Conservation (phyloP, 768 basidiomycete species). For the Collybiopsis confluens region DNA sequence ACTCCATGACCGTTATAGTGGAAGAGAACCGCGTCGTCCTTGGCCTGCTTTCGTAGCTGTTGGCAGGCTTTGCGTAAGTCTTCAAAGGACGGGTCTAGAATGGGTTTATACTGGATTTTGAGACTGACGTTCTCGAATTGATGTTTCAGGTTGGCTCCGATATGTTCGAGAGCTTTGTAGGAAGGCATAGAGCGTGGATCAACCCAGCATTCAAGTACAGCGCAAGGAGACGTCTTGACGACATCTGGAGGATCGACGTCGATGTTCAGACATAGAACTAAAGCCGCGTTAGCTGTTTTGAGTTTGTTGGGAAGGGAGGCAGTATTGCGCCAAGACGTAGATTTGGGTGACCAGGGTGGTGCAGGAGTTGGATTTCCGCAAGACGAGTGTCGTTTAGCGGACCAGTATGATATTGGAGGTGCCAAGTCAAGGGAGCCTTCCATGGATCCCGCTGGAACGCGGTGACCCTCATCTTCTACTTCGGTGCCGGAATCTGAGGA, state of each 20-base stretch:
- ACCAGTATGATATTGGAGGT: slow-evolving; percentile 79
- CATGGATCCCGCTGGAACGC: slow-evolving; percentile 33
- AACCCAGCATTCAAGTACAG: slow-evolving; percentile 94
- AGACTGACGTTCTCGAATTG: slow-evolving; percentile 95
- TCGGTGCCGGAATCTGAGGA: slow-evolving; percentile 55
- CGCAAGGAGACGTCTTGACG: slow-evolving; percentile 95
- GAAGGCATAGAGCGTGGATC: slow-evolving; percentile 92
- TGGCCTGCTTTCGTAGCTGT: slow-evolving; percentile 79
- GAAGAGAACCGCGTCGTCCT: slow-evolving; percentile 91
- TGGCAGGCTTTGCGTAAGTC: slow-evolving; percentile 87
- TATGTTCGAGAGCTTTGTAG: slow-evolving; percentile 89
- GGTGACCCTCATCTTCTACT: slow-evolving; percentile 16
- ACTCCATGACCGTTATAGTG: slow-evolving; percentile 99
- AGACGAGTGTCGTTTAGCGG: slow-evolving; percentile 85
- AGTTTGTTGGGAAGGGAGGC: slow-evolving; percentile 77
- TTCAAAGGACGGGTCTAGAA: slow-evolving; percentile 92
- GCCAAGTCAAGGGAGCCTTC: slow-evolving; percentile 35
- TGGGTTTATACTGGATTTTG: slow-evolving; percentile 91
- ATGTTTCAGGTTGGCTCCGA: slow-evolving; percentile 87
- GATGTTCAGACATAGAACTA: slow-evolving; percentile 93
- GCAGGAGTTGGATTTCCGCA: slow-evolving; percentile 81
- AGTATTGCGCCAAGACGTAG: slow-evolving; percentile 64
- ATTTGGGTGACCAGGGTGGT: slow-evolving; percentile 60
- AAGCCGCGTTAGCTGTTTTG: slow-evolving; percentile 84
- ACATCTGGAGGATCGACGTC: slow-evolving; percentile 97